Evolutionary conservation across 768 basidiomycete genomes (phyloP).

Genomic region (Pleurotus eryngii): DNA sequence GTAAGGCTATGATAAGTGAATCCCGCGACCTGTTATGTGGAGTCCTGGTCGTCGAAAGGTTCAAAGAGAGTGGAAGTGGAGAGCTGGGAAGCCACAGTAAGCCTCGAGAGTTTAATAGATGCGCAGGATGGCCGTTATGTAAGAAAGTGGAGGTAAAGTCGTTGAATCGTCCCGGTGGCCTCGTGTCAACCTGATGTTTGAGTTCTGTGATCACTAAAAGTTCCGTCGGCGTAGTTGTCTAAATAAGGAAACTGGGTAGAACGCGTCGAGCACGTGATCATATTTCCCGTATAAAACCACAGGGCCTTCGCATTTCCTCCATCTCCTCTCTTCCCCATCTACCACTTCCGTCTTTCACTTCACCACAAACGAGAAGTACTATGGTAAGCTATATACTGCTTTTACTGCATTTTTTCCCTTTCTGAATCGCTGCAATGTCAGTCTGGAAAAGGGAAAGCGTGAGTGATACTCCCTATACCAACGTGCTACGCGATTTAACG

Average conservation of each 20-base stretch:
- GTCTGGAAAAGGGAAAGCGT: constrained; percentile 60
- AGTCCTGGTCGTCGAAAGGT: background rate
- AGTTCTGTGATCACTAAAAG: background rate
- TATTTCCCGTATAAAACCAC: too few species aligned
- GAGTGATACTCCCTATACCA: constrained; percentile 14
- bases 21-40: background rate
- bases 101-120: constrained; percentile 4
- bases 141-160: background rate
- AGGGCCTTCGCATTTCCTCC: background rate
- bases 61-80: constrained; percentile 9
- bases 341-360: background rate
- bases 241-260: background rate
- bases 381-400: background rate
- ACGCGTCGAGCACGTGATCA: background rate
- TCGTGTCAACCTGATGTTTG: background rate
- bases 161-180: background rate
- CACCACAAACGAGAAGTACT: too few species aligned
- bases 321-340: background rate
- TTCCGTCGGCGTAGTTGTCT: background rate
- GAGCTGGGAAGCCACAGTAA: background rate
- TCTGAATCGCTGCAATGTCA: constrained; percentile 14
- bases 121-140: background rate
- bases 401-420: background rate
- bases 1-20: background rate
- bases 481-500: background rate